Evolutionary conservation across 2,329 filamentous ascomycete genomes (phyloP).

Genomic region (Mollisia scopiformis): DNA sequence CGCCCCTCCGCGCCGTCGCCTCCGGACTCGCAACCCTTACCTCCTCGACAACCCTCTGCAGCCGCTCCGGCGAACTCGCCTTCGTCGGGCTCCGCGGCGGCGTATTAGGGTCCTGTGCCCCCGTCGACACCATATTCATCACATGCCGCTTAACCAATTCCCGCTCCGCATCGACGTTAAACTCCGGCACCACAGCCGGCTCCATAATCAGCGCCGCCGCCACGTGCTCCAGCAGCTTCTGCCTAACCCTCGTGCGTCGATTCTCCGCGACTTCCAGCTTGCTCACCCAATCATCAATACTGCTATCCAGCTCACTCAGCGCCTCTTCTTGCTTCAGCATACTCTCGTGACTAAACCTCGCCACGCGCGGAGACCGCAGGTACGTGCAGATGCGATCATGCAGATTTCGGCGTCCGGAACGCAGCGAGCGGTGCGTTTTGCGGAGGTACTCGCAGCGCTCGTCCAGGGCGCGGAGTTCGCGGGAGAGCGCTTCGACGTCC

Average conservation of each 20-base stretch:
- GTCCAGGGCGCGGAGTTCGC: slow-evolving; percentile 75
- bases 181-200: slow-evolving; percentile 24
- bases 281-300: slow-evolving; percentile 79
- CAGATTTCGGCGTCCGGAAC: slow-evolving; percentile 75
- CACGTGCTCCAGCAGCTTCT: slow-evolving; percentile 82
- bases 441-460: slow-evolving; percentile 79
- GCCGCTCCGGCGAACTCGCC: slow-evolving; percentile 22
- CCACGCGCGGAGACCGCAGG: slow-evolving; percentile 69
- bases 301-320: slow-evolving; percentile 73
- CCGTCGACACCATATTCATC: background rate
- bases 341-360: slow-evolving; percentile 73
- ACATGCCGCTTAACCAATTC: slow-evolving; percentile 2
- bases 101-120: slow-evolving; percentile 21
- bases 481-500: slow-evolving; percentile 68
- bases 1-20: slow-evolving; percentile 9
- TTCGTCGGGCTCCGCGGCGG: slow-evolving; percentile 48
- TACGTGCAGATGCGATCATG: slow-evolving; percentile 79
- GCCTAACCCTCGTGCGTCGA: slow-evolving; percentile 71
- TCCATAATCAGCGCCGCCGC: slow-evolving; percentile 65
- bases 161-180: background rate
- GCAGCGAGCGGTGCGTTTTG: slow-evolving; percentile 74
- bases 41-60: slow-evolving; percentile 27
- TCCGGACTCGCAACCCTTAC: slow-evolving; percentile 27
- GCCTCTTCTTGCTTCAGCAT: slow-evolving; percentile 82
- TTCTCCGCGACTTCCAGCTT: slow-evolving; percentile 85